These are phyloP conservation scores for Leishmania arabica DNA, from an alignment of 208 protist genomes.

Conservation along the genomic window DNA sequence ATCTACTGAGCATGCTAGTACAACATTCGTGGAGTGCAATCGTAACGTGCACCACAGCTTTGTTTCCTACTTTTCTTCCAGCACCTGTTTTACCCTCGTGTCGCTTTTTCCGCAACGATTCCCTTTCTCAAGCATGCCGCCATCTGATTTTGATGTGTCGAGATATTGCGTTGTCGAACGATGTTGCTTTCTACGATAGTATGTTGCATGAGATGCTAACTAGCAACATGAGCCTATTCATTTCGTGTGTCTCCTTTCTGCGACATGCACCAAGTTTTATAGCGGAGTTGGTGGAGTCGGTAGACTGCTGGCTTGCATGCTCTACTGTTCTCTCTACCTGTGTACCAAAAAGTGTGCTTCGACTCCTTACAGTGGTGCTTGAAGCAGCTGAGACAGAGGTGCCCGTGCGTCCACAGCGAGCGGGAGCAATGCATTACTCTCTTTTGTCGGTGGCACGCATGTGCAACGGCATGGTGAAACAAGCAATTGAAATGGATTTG, in stretches of 20 bases:
- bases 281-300: not conserved
- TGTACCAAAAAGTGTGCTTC: constrained; percentile 15
- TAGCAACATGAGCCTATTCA: constrained; percentile 11
- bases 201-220: constrained; percentile 23
- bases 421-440: not conserved
- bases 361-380: constrained; percentile 8
- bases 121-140: not conserved
- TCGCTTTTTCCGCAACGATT: constrained; percentile 27
- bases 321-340: constrained; percentile 19
- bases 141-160: constrained; percentile 13
- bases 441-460: not conserved
- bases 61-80: constrained; percentile 2
- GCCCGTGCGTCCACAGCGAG: not conserved
- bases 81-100: not conserved
- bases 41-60: not conserved
- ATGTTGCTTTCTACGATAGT: constrained; percentile 19
- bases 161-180: constrained; percentile 27
- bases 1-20: constrained; percentile 8
- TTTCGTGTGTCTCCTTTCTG: constrained; percentile 4
- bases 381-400: not conserved
- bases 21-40: constrained; percentile 26
- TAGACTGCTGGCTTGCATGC: constrained; percentile 12
- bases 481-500: constrained; percentile 17
- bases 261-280: constrained; percentile 15
- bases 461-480: constrained; percentile 15